phyloP scores from a whole-genome alignment of 1,139 yeast genomes.

The Pichia sp. region DNA sequence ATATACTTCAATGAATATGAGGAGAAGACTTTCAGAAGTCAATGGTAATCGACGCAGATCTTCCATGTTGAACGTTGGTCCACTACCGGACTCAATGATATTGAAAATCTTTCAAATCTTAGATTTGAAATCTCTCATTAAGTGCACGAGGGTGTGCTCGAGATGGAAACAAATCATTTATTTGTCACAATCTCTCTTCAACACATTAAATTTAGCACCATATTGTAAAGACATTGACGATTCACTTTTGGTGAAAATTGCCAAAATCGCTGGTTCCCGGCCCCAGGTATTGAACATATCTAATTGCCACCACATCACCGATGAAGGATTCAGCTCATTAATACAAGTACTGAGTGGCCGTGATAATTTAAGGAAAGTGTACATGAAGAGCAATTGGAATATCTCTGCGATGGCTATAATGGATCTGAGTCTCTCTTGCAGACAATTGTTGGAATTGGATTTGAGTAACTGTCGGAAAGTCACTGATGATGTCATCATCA shows the following conservation, averaged over 20 bases:
- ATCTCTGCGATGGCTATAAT: constrained; percentile 73
- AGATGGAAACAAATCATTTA: constrained; percentile 65
- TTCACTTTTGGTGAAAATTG: constrained; percentile 46
- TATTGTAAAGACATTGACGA: constrained; percentile 60
- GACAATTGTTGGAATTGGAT: constrained; percentile 51
- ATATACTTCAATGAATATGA: constrained; percentile 46
- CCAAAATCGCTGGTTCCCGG: constrained; percentile 64
- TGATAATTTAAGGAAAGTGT: constrained; percentile 47
- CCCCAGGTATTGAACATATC: constrained; percentile 57
- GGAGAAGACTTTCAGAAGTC: constrained; percentile 36
- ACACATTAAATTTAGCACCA: constrained; percentile 45
- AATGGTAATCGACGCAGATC: constrained; percentile 44
- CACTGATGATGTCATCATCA: constrained; percentile 59
- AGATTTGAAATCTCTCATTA: constrained; percentile 52
- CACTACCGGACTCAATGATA: constrained; percentile 52
- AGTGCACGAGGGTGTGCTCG: constrained; percentile 45
- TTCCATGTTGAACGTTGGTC: constrained; percentile 48
- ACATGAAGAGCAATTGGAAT: constrained; percentile 71
- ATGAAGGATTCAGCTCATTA: constrained; percentile 64
- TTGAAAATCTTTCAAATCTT: constrained; percentile 46
- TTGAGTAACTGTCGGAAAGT: constrained; percentile 69
- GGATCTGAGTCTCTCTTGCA: constrained; percentile 66
- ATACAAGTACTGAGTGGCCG: constrained; percentile 64
- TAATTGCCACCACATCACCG: constrained; percentile 70
- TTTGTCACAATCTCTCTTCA: constrained; percentile 46